Evolutionary conservation across 2,329 filamentous ascomycete species (phyloP).

Genomic region (Acarospora socialis): DNA sequence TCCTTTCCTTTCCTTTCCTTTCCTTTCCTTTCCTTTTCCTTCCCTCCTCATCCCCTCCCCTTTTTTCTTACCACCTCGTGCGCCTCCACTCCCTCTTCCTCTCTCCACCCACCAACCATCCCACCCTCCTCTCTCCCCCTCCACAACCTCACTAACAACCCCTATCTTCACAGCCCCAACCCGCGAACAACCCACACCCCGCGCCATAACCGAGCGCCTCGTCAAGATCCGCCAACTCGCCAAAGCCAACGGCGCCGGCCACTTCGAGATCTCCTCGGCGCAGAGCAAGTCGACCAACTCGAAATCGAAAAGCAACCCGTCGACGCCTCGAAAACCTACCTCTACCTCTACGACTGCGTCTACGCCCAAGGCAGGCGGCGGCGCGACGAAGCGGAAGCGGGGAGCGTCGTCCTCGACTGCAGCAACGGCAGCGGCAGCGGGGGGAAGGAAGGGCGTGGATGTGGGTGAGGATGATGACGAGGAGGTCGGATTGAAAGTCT

Average conservation of each 20-base stretch:
- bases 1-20: too few species aligned
- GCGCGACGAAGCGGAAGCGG: neutral
- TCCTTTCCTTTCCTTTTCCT: too few species aligned
- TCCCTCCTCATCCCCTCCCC: too few species aligned
- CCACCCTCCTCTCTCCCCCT: neutral
- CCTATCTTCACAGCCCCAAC: too few species aligned
- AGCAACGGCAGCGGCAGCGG: too few species aligned
- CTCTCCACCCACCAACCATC: neutral
- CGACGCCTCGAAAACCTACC: neutral
- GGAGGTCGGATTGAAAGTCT: neutral
- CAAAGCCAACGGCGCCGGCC: conserved; percentile 6
- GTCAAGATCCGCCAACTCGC: conserved; percentile 19
- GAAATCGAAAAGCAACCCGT: neutral
- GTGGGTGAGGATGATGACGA: neutral
- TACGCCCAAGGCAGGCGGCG: conserved; percentile 1
- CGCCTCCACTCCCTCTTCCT: neutral
- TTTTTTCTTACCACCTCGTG: too few species aligned
- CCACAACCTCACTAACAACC: conserved; percentile 13
- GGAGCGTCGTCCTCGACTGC: too few species aligned
- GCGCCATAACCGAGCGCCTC: conserved; percentile 25
- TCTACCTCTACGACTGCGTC: neutral
- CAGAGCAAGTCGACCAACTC: neutral
- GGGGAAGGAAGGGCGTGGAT: neutral
- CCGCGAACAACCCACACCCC: conserved; percentile 20
- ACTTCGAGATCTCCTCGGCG: conserved; percentile 2